A percentile compares a stretch with the other conserved stretches of the same genome.
phyloP scores from a whole-genome alignment of 345 rosid species.

The Eucalyptus erythrocorys region DNA sequence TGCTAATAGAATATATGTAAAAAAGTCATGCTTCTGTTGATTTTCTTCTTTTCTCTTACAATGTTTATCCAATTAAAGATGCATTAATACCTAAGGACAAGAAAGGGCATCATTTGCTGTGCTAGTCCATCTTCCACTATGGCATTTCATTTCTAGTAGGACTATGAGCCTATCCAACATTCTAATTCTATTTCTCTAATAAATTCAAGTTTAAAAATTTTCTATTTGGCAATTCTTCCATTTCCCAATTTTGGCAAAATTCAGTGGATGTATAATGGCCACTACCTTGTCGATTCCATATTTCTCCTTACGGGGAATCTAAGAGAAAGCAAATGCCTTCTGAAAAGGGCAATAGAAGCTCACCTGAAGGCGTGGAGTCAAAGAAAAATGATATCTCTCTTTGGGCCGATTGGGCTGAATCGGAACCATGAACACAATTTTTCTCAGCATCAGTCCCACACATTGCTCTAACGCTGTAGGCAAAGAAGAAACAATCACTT shows the following conservation, averaged over 20 bases:
- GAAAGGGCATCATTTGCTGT: not conserved
- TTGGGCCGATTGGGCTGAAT: conserved; percentile 61
- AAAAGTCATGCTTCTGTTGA: not conserved
- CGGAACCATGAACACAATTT: conserved; percentile 84
- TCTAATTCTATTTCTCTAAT: not conserved
- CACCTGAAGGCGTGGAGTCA: conserved; percentile 32
- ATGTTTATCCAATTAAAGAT: not conserved
- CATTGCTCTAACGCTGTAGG: conserved; percentile 64
- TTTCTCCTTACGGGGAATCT: not conserved
- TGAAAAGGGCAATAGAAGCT: not conserved
- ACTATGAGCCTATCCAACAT: not conserved
- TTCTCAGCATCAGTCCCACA: conserved; percentile 55
- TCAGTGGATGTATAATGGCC: not conserved
- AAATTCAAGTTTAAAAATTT: not conserved
- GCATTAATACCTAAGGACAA: not conserved
- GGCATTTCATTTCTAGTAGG: not conserved
- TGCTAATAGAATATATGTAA: conserved; percentile 1
- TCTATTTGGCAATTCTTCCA: not conserved
- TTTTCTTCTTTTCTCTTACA: not conserved
- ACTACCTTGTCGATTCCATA: not conserved
- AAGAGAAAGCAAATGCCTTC: not conserved
- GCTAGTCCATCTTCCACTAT: not conserved
- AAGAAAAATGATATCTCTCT: conserved; percentile 82
- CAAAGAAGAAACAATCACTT: not conserved
- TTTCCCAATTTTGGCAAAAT: not conserved